Percentiles rank a stretch among this genome's conserved stretches.
Evolutionary conservation across 768 basidiomycete genomes (phyloP).

Genomic region (Suillus occidentalis): DNA sequence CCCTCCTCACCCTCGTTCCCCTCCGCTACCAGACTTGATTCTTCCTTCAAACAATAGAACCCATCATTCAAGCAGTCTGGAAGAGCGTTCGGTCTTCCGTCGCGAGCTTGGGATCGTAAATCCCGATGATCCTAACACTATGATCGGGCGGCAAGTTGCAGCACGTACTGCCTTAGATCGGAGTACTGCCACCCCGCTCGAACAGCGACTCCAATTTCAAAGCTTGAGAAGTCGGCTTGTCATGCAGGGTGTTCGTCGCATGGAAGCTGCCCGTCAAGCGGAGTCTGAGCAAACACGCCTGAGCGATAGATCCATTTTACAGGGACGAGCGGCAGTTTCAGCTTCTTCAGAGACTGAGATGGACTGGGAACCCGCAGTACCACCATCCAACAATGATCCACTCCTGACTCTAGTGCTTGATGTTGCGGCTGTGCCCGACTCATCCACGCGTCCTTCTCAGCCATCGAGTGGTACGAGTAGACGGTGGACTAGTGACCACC

Average conservation of each 20-base stretch:
- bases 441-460: not conserved
- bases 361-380: conserved; percentile 3
- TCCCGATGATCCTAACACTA: conserved; percentile 32
- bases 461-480: not conserved
- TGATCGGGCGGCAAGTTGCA: conserved; percentile 36
- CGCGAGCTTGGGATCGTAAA: conserved; percentile 20
- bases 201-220: conserved; percentile 30
- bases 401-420: not conserved
- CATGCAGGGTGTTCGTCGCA: conserved; percentile 23
- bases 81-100: conserved; percentile 18
- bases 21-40: conserved; percentile 31
- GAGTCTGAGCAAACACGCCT: not conserved
- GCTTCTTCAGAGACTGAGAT: not conserved
- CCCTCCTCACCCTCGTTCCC: conserved; percentile 26
- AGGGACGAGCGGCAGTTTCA: not conserved
- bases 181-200: conserved; percentile 23
- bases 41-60: conserved; percentile 16
- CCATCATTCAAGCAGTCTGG: not conserved
- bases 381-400: not conserved
- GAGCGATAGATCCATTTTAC: not conserved
- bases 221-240: conserved; percentile 30
- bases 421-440: not conserved
- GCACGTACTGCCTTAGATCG: conserved; percentile 27
- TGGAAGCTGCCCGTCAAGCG: conserved; percentile 17
- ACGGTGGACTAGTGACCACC: not conserved